Evolutionary conservation across 1,139 yeast genomes (phyloP).

Genomic region (Pichia inconspicua): DNA sequence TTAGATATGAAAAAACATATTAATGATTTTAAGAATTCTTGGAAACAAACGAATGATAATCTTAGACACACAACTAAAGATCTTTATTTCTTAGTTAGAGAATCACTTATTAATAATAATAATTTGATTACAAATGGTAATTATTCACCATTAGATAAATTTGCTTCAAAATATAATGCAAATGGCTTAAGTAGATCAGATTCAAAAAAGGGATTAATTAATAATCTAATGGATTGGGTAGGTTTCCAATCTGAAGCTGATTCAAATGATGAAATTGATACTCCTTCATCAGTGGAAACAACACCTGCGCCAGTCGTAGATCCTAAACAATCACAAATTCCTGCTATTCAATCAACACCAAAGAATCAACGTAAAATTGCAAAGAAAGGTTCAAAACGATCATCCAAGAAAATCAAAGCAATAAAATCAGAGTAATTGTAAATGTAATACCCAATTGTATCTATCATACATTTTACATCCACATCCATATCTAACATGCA

Average conservation of each 20-base stretch:
- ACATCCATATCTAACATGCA: not conserved
- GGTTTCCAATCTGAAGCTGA: conserved; percentile 27
- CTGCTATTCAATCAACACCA: conserved; percentile 2
- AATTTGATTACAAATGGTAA: conserved; percentile 14
- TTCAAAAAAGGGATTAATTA: conserved; percentile 39
- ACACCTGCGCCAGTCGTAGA: not conserved
- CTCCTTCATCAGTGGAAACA: conserved; percentile 3
- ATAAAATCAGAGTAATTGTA: not conserved
- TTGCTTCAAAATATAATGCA: conserved; percentile 52
- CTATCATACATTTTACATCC: too few species aligned
- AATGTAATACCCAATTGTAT: not conserved
- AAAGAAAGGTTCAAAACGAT: conserved; percentile 2
- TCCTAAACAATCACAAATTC: not conserved
- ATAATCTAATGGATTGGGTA: conserved; percentile 66
- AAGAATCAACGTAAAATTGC: not conserved
- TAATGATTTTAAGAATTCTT: conserved; percentile 74
- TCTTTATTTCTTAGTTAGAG: conserved; percentile 74
- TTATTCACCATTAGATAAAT: conserved; percentile 46
- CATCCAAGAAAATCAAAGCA: not conserved
- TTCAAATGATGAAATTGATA: conserved; percentile 13
- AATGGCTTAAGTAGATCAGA: conserved; percentile 38
- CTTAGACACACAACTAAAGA: conserved; percentile 73
- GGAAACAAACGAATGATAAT: conserved; percentile 65
- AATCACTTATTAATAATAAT: conserved; percentile 47
- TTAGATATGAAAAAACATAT: conserved; percentile 88